phyloP scores from a whole-genome alignment of 2,329 filamentous ascomycete genomes.

The Colletotrichum aenigma region DNA sequence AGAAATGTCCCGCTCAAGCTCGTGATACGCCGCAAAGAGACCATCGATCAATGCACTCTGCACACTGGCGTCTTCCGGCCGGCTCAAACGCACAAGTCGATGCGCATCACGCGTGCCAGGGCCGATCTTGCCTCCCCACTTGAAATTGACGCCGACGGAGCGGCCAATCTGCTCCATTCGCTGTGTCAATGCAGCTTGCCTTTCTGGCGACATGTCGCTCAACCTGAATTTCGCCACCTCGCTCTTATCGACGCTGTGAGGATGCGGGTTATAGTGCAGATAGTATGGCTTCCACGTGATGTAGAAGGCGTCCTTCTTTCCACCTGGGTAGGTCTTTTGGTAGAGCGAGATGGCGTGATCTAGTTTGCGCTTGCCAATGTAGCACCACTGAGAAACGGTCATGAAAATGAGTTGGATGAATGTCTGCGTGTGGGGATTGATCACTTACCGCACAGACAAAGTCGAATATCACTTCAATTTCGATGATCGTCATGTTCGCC shows the following conservation, averaged over 20 bases:
- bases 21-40: constrained; percentile 32
- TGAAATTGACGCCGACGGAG: constrained; percentile 37
- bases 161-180: constrained; percentile 32
- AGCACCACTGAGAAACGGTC: constrained; percentile 36
- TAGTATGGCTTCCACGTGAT: constrained; percentile 43
- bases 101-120: constrained; percentile 36
- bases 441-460: constrained; percentile 32
- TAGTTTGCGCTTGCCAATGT: constrained; percentile 42
- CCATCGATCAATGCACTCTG: constrained; percentile 27
- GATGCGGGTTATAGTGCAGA: constrained; percentile 30
- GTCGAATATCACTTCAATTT: constrained; percentile 32
- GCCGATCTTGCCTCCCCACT: constrained; percentile 34
- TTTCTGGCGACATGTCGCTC: constrained; percentile 26
- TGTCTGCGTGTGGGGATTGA: not conserved
- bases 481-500: constrained; percentile 20
- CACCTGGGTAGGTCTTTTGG: constrained; percentile 42
- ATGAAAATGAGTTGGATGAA: not conserved
- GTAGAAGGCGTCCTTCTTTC: constrained; percentile 34
- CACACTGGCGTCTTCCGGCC: constrained; percentile 10
- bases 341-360: constrained; percentile 40
- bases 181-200: constrained; percentile 28
- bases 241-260: constrained; percentile 26
- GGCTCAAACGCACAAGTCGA: constrained; percentile 30
- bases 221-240: constrained; percentile 26
- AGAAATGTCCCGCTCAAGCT: constrained; percentile 33